Evolutionary conservation across 345 rosid species (phyloP), one percentile per base, ranked within the genome.

Genomic region (Mangifera indica): DNA sequence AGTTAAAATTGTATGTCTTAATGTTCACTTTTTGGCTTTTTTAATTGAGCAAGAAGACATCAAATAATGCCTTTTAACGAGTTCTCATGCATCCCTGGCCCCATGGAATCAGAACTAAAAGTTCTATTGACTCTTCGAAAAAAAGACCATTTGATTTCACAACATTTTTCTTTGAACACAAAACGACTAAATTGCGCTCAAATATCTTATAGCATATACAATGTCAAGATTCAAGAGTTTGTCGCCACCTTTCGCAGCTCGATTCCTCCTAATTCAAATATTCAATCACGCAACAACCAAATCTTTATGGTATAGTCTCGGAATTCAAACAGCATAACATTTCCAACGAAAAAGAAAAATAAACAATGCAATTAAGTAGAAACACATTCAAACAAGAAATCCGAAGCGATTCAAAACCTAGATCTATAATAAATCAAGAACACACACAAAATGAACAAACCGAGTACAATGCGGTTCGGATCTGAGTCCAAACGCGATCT

Each of bases 381-480:
- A 57, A 13, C 37, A 21, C 63, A 24, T 2, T 21, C 25, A 32
- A 40, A 40, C 25, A n/a, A n/a, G 4, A 32, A 62, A 48, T 45
- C n/a, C 46, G 6, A 32, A 20, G 10, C 10, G n/a, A 32, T n/a
- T 25, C 20, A 49, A 1, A 60, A 15, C 21, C 14, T 29, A 60
- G 58, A 60, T 60, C 67, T 21, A 20, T 32, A 64, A 24, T 45
- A 2, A 15, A 46, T 14, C 1, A 14, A 8, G 14, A 40, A 7
- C 4, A 44, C 14, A 15, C 56, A 52, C 10, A 22, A 18, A 71
- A 51, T 15, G 32, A 4, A 49, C 76, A 48, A 34, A 77, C 79
- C 83, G 45, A 60, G 48, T 25, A 32, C 51, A 72, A 78, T 66
- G 84, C 55, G 46, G 77, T 65, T 48, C 26, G 79, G 80, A 82